These are phyloP conservation scores for Aquilaria malaccensis DNA, from an alignment of 345 rosid species.

Conservation along the genomic window DNA sequence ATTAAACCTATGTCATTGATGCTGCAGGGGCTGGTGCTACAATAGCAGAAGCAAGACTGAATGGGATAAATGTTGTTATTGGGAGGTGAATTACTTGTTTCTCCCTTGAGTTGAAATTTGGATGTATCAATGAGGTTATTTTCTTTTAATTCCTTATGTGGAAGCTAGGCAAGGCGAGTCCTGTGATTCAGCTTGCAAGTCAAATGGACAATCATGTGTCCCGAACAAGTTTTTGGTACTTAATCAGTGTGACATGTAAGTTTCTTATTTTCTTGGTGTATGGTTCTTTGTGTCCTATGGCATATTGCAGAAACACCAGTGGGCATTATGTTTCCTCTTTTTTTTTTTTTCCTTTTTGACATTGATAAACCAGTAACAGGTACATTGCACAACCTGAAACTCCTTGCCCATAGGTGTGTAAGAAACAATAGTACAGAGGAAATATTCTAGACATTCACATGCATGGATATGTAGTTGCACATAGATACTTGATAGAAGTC, in stretches of 20 bases:
- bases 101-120: conserved; percentile 3
- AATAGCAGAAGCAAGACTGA: conserved; percentile 57
- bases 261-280: not conserved
- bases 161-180: conserved; percentile 76
- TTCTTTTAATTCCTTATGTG: conserved; percentile 15
- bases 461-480: too few species aligned
- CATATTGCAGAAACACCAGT: too few species aligned
- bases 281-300: not conserved
- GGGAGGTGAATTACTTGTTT: conserved; percentile 49
- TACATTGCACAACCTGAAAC: too few species aligned
- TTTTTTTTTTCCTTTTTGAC: too few species aligned
- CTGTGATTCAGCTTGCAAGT: conserved; percentile 78
- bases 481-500: too few species aligned
- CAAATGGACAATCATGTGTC: conserved; percentile 77
- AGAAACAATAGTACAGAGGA: too few species aligned
- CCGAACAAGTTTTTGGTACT: conserved; percentile 74
- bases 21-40: conserved; percentile 34
- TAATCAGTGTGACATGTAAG: conserved; percentile 85
- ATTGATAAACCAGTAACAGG: too few species aligned
- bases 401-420: too few species aligned
- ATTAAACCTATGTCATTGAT: not conserved
- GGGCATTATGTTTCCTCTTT: too few species aligned
- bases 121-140: conserved; percentile 4
- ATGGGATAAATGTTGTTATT: conserved; percentile 69
- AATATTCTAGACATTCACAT: too few species aligned